phyloP scores from a whole-genome alignment of 2,329 filamentous ascomycete genomes.

The Aspergillus aculeatus region DNA sequence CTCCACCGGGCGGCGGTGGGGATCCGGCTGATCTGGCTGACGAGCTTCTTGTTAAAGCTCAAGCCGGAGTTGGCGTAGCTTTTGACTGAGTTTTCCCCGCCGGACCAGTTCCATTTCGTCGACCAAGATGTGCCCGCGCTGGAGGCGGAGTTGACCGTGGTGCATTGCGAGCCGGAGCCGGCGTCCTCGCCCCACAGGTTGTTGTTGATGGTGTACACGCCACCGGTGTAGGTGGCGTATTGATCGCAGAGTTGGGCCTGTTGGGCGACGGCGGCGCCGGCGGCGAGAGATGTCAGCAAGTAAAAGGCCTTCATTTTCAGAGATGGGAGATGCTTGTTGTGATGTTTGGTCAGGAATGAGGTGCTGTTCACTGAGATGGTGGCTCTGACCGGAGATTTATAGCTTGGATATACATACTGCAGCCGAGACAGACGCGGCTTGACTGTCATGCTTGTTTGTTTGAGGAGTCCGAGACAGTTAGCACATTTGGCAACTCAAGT shows the following conservation, averaged over 20 bases:
- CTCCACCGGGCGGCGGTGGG: constrained; percentile 44
- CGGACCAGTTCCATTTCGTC: constrained; percentile 44
- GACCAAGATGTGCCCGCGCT: constrained; percentile 36
- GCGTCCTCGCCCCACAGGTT: constrained; percentile 47
- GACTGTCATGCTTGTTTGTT: too few relatives aligned
- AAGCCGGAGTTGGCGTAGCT: constrained; percentile 40
- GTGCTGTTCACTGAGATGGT: too few relatives aligned
- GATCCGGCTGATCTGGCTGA: constrained; percentile 37
- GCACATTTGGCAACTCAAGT: too few relatives aligned
- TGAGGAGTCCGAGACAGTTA: too few relatives aligned
- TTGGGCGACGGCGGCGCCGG: not conserved
- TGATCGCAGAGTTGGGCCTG: constrained; percentile 11
- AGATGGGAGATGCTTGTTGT: too few relatives aligned
- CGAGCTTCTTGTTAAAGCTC: constrained; percentile 24
- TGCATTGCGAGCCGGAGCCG: constrained; percentile 42
- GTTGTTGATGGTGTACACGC: constrained; percentile 48
- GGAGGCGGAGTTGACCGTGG: constrained; percentile 34
- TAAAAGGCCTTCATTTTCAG: not conserved
- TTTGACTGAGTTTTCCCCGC: constrained; percentile 40
- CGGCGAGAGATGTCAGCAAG: not conserved
- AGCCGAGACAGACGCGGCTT: too few relatives aligned
- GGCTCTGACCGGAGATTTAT: too few relatives aligned
- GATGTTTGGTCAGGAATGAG: too few relatives aligned
- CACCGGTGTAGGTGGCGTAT: constrained; percentile 32
- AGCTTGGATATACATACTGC: too few relatives aligned